Conservation (phyloP, 331 rosid species). For the Telfairia occidentalis region DNA sequence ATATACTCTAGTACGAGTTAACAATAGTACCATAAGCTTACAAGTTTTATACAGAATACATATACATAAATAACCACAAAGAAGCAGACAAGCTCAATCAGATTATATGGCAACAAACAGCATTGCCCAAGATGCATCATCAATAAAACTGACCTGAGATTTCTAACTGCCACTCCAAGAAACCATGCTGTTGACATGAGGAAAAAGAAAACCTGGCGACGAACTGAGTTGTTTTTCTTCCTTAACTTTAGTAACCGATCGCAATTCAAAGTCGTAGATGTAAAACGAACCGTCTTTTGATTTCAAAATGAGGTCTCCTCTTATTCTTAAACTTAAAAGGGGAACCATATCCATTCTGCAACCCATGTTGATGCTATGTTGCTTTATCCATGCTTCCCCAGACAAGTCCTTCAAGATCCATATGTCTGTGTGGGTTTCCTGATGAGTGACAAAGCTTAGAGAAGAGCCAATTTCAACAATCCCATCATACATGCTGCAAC, state of each 20-base stretch:
- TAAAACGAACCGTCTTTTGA: constrained; percentile 28
- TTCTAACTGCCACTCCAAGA: constrained; percentile 24
- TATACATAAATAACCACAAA: neutral
- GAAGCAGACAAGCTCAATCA: neutral
- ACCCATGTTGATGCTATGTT: constrained; percentile 27
- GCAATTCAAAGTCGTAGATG: constrained; percentile 26
- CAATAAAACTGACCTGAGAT: neutral
- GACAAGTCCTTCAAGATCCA: constrained; percentile 32
- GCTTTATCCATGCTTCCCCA: constrained; percentile 36
- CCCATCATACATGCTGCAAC: constrained; percentile 19
- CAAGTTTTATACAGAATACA: no score
- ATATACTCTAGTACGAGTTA: no score
- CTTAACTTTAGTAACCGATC: constrained; percentile 21
- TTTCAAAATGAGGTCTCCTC: constrained; percentile 31
- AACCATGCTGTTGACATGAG: constrained; percentile 41
- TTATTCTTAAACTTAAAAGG: constrained; percentile 24
- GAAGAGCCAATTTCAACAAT: constrained; percentile 28
- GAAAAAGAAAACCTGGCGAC: neutral
- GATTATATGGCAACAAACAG: neutral
- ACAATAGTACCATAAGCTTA: no score
- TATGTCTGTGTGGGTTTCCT: constrained; percentile 24
- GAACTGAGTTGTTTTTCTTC: neutral
- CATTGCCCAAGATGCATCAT: neutral
- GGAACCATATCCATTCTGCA: constrained; percentile 35
- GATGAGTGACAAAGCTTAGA: constrained; percentile 27